Percentiles rank a stretch among this genome's conserved stretches.
Evolutionary conservation across 257 asterid species (phyloP).

Genomic region (Plantago ovata): DNA sequence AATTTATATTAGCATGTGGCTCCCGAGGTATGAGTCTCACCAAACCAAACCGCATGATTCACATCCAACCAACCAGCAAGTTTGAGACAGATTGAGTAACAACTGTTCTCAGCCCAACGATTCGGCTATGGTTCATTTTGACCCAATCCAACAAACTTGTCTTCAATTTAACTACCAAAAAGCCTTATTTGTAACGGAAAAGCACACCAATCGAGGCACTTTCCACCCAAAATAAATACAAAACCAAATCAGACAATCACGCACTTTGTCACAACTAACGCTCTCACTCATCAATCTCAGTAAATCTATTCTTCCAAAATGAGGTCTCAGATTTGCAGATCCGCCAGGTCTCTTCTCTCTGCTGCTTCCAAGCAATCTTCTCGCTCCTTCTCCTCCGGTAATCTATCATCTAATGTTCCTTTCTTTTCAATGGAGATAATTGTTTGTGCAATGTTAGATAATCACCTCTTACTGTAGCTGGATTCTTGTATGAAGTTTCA

Average conservation of each 20-base stretch:
- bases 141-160: constrained; percentile 11
- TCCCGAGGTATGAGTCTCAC: no score
- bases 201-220: constrained; percentile 11
- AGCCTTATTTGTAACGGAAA: constrained; percentile 23
- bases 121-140: constrained; percentile 22
- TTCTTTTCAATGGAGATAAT: neutral
- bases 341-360: constrained; percentile 66
- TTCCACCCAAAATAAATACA: neutral
- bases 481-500: neutral
- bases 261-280: constrained; percentile 2
- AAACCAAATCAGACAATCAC: neutral
- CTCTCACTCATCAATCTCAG: constrained; percentile 9
- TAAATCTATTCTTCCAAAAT: constrained; percentile 20
- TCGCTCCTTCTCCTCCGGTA: constrained; percentile 72
- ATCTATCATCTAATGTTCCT: neutral
- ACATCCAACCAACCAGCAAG: no score
- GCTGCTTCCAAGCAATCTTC: constrained; percentile 70
- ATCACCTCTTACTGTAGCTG: neutral
- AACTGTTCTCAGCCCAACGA: constrained; percentile 16
- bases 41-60: no score
- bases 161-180: constrained; percentile 32
- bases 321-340: constrained; percentile 89
- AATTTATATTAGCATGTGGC: no score
- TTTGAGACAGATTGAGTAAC: no score
- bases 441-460: neutral